Conservation (phyloP, 768 basidiomycete species). For the Leccinellum albellum region DNA sequence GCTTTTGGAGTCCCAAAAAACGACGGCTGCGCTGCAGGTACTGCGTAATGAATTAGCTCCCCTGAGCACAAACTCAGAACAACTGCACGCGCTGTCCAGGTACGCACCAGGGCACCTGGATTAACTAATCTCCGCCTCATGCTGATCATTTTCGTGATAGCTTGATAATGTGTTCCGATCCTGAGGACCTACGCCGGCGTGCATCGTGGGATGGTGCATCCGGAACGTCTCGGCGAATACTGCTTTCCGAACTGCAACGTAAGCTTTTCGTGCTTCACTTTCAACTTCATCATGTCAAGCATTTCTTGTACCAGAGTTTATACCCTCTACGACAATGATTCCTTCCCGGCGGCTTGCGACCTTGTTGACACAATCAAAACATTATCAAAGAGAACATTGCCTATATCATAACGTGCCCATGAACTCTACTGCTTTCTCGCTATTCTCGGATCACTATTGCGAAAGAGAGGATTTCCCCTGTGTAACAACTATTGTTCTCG, state of each 20-base stretch:
- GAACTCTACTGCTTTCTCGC: constrained; percentile 59
- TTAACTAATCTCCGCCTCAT: constrained; percentile 4
- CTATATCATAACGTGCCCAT: constrained; percentile 79
- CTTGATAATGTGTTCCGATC: constrained; percentile 88
- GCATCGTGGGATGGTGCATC: constrained; percentile 88
- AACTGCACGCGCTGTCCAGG: constrained; percentile 88
- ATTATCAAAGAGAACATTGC: constrained; percentile 77
- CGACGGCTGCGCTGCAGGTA: constrained; percentile 78
- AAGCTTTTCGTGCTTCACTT: constrained; percentile 17
- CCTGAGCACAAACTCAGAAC: constrained; percentile 71
- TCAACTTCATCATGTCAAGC: neutral
- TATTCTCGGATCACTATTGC: constrained; percentile 86
- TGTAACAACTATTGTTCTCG: constrained; percentile 78
- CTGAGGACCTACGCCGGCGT: constrained; percentile 75
- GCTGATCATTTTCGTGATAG: constrained; percentile 38
- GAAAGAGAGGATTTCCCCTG: constrained; percentile 78
- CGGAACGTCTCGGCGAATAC: constrained; percentile 69
- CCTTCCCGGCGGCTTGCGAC: constrained; percentile 84
- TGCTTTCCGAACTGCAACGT: constrained; percentile 86
- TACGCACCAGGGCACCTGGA: constrained; percentile 32
- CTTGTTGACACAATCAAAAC: constrained; percentile 79
- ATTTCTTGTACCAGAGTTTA: constrained; percentile 56
- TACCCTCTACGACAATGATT: constrained; percentile 90
- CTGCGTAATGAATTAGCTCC: constrained; percentile 88
- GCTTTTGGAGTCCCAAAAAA: constrained; percentile 75